A percentile compares a stretch with the other conserved stretches of the same genome.
These are phyloP conservation scores for Sporothrix schenckii DNA, from an alignment of 2,329 filamentous ascomycete species.

Conservation along the genomic window DNA sequence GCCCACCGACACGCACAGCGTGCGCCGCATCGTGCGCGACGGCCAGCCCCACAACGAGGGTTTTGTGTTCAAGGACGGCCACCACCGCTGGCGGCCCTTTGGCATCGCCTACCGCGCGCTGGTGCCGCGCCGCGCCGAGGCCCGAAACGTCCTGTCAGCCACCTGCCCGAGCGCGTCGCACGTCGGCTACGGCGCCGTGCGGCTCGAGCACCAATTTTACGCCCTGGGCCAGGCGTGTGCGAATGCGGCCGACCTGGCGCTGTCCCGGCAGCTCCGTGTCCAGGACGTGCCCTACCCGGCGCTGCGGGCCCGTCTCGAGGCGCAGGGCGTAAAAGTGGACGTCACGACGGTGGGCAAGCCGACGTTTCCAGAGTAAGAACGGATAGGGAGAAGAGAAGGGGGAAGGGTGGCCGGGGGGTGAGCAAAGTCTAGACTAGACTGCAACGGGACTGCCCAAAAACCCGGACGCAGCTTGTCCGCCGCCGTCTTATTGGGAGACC, in stretches of 20 bases:
- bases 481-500: constrained; percentile 5
- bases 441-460: neutral
- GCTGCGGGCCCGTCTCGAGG: neutral
- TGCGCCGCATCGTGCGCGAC: constrained; percentile 24
- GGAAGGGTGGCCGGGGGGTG: neutral
- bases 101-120: constrained; percentile 24
- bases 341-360: constrained; percentile 4
- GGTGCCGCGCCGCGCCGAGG: neutral
- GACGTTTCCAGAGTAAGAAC: constrained; percentile 4
- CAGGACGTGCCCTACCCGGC: constrained; percentile 5
- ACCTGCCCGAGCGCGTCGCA: constrained; percentile 26
- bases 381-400: no score
- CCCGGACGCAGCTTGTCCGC: neutral
- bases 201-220: constrained; percentile 26
- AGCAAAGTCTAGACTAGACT: neutral
- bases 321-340: constrained; percentile 22
- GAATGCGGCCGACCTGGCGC: constrained; percentile 8
- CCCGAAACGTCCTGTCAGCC: constrained; percentile 6
- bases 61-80: constrained; percentile 26
- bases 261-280: neutral
- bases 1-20: constrained; percentile 26
- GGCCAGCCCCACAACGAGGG: constrained; percentile 27
- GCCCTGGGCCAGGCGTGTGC: constrained; percentile 27
- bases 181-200: constrained; percentile 27
- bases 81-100: constrained; percentile 25